Base-by-base conservation (phyloP, 441 rosid genomes). In the Euphorbia celastroides region DNA sequence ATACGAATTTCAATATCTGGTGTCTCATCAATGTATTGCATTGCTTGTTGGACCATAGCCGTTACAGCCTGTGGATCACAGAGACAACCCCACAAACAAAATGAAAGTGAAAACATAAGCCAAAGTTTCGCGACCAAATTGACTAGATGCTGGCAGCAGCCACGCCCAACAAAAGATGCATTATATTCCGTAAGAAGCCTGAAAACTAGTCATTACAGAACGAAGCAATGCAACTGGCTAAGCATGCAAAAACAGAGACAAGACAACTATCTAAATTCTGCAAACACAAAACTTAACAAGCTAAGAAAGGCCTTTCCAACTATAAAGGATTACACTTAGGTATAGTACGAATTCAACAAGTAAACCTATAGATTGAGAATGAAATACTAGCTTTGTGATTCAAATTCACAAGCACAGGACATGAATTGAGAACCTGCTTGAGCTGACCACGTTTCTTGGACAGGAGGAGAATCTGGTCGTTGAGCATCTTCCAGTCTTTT, bases 21-120 rank as follows among this genome's bases (percentile, higher is more conserved):
- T 22, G 98, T 92, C 84, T 87, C 82, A 59, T 94, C 99, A 72
- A 92, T 94, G 67, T 88, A 94, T 61, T 80, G 81, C 96, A 92
- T 94, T 12, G 98, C 98, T 78, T 92, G 98, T 84, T 92, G 98
- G 75, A 94, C 99, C 97, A 94, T 86, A 16, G 93, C 90, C 71
- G 92, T 87, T 46, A 92, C 94, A 64, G 91, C 99, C 99, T 94
- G 75, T 25, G n/a, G 23, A 44, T 5, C 46, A 50, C 59, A 57
- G 42, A 57, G 22, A 13, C 54, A 19, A 16, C 32, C 34, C 54
- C 34, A 36, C 41, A 14, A 64, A 70, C 23, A 48, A 17, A 27
- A 50, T 52, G 0, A 31, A 16, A 20, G 19, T 48, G 52, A 48
- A 2, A 48, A 48, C 22, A 48, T 17, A 17, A 48, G 50, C 22